Conservation (phyloP, 768 basidiomycete genomes). For the Tylopilus subfusipes region DNA sequence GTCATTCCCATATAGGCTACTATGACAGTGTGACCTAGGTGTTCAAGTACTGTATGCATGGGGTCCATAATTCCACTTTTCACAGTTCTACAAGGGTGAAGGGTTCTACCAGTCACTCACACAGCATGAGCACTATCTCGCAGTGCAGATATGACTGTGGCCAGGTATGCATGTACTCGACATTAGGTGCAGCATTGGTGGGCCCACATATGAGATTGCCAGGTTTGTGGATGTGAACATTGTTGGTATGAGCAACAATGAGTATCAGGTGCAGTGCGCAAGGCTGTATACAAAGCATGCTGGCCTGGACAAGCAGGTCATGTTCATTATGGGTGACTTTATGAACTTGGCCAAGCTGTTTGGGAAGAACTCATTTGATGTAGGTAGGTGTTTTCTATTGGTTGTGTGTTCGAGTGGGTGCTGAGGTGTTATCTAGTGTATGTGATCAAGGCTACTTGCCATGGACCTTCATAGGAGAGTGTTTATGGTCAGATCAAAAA, state of each 20-base stretch:
- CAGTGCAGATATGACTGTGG: slow-evolving; percentile 75
- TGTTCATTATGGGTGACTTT: slow-evolving; percentile 91
- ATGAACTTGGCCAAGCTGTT: slow-evolving; percentile 93
- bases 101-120: slow-evolving; percentile 67
- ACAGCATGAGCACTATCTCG: slow-evolving; percentile 97
- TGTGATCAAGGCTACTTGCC: slow-evolving; percentile 96
- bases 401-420: neutral
- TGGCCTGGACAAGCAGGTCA: slow-evolving; percentile 72
- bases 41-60: slow-evolving; percentile 96
- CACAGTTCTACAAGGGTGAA: slow-evolving; percentile 93
- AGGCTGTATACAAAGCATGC: slow-evolving; percentile 73
- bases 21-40: slow-evolving; percentile 95
- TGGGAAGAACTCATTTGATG: slow-evolving; percentile 91
- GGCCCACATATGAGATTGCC: slow-evolving; percentile 94
- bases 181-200: slow-evolving; percentile 97
- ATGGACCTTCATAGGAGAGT: slow-evolving; percentile 94
- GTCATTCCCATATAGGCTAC: slow-evolving; percentile 67
- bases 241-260: slow-evolving; percentile 92
- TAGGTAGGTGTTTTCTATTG: slow-evolving; percentile 51
- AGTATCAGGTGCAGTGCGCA: slow-evolving; percentile 87
- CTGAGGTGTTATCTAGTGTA: slow-evolving; percentile 55
- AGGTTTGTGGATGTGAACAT: slow-evolving; percentile 83
- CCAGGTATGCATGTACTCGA: slow-evolving; percentile 96
- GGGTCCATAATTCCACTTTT: slow-evolving; percentile 93
- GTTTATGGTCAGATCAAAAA: slow-evolving; percentile 92